Conservation (phyloP, 2,329 filamentous ascomycete species). For the Monosporascus ibericus region DNA sequence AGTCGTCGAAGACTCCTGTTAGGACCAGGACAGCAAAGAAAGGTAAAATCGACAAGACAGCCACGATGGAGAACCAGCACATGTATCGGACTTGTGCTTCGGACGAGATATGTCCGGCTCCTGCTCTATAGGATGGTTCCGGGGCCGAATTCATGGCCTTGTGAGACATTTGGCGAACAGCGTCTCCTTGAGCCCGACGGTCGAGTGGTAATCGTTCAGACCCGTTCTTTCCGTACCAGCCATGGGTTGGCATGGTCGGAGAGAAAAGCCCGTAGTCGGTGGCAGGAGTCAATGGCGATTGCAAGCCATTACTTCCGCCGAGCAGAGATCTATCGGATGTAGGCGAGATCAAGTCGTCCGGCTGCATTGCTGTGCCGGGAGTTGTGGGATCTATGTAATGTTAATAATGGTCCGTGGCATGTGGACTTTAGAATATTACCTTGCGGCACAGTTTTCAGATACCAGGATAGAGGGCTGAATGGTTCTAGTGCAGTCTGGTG, state of each 20-base stretch:
- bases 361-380: background rate
- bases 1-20: constrained; percentile 36
- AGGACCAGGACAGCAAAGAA: constrained; percentile 40
- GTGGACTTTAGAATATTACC: constrained; percentile 5
- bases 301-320: background rate
- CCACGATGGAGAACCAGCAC: constrained; percentile 33
- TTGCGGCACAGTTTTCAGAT: constrained; percentile 1
- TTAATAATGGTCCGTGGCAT: background rate
- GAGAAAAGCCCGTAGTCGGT: background rate
- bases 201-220: background rate
- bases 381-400: background rate
- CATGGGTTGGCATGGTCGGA: background rate
- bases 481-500: constrained; percentile 5
- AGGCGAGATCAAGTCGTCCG: background rate
- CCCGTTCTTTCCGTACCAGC: background rate
- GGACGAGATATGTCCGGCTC: constrained; percentile 15
- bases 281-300: background rate
- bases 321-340: background rate
- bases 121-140: background rate
- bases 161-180: background rate
- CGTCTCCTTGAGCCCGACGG: background rate
- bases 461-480: constrained; percentile 4
- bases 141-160: background rate
- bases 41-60: constrained; percentile 37
- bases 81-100: constrained; percentile 25